Base-by-base conservation (phyloP, 2,329 filamentous ascomycete species). In the Fusarium concolor region DNA sequence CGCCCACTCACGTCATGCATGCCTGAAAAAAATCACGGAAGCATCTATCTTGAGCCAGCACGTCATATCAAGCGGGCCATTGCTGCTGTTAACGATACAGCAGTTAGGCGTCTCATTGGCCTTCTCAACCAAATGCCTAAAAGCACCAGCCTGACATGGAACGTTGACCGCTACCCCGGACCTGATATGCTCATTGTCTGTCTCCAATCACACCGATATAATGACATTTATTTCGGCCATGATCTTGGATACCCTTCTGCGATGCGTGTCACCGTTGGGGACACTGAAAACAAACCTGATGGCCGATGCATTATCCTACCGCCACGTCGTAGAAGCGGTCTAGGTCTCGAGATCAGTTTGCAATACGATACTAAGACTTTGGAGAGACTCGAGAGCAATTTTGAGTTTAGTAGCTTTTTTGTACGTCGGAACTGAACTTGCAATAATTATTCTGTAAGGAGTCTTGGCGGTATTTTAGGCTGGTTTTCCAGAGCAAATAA, bases 141-240 rank as follows among this genome's bases (percentile, higher is more conserved):
- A 8, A 57, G 38, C 9, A 62, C 58, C 11, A 46, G 39, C 2
- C 42, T 62, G 28, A 62, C 58, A 3, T 62, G 58, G 58, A 62
- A 62, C 17, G 54, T 38, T 12, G 38, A 62, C 39, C 58, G 58
- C 22, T 62, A 52, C 33, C 58, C 58, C 1, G 58, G 58, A 1
- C 58, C 58, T 1, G 58, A 62, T 26, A 58, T 62, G 53, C 58
- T 62, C 4, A 62, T 62, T n/a, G 58, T 62, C 39, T 62, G 58
- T 29, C 18, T 62, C 2, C 58, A 62, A 31, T 28, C 37, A 3
- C 58, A 62, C 10, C 26, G 12, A 14, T 62, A 45, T 2, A 58
- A 62, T 7, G 58, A 58, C 8, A 58, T 58, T 22, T 44, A 51
- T 33, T 62, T 62, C 10, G 58, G 58, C 1, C 28, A 20, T 29